A percentile compares a stretch with the other conserved stretches of the same genome.
Evolutionary conservation across 139 green algal genomes (phyloP).

Genomic region (Chlorella sp.): DNA sequence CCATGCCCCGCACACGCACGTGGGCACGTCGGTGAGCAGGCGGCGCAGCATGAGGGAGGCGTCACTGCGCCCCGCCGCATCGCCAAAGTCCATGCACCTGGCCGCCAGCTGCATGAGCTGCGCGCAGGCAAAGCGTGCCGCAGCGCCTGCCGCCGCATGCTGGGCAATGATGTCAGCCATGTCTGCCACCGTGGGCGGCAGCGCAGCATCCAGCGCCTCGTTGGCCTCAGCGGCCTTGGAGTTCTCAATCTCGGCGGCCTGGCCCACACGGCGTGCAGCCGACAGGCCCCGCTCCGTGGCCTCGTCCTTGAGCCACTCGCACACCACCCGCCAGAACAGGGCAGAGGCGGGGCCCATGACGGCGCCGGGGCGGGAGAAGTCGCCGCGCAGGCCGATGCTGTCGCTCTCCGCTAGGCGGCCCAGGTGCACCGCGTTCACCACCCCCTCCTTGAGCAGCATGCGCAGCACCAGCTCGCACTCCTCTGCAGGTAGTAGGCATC

Average conservation of each 20-base stretch:
- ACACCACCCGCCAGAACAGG: constrained; percentile 53
- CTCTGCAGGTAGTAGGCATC: constrained; percentile 30
- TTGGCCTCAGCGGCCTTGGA: constrained; percentile 51
- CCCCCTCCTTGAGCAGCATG: constrained; percentile 44
- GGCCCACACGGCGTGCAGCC: constrained; percentile 52
- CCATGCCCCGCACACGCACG: not conserved
- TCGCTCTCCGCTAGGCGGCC: constrained; percentile 33
- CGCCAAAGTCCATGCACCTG: constrained; percentile 57
- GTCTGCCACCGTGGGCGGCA: constrained; percentile 52
- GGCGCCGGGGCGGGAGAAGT: not conserved
- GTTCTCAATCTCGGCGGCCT: constrained; percentile 43
- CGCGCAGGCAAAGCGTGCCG: constrained; percentile 45
- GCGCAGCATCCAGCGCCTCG: constrained; percentile 63
- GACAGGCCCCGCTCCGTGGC: constrained; percentile 46
- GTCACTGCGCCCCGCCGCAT: constrained; percentile 46
- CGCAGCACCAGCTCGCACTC: constrained; percentile 51
- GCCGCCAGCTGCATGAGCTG: constrained; percentile 63
- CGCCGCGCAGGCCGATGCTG: constrained; percentile 44
- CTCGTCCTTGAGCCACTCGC: constrained; percentile 42
- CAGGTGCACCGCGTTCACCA: constrained; percentile 45
- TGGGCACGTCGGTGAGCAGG: constrained; percentile 32
- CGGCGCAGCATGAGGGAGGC: constrained; percentile 39
- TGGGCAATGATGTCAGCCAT: constrained; percentile 45
- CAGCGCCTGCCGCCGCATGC: constrained; percentile 43
- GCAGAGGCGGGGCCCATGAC: constrained; percentile 4